Conservation (phyloP, 768 basidiomycete species). For the Leccinum rimulosum region DNA sequence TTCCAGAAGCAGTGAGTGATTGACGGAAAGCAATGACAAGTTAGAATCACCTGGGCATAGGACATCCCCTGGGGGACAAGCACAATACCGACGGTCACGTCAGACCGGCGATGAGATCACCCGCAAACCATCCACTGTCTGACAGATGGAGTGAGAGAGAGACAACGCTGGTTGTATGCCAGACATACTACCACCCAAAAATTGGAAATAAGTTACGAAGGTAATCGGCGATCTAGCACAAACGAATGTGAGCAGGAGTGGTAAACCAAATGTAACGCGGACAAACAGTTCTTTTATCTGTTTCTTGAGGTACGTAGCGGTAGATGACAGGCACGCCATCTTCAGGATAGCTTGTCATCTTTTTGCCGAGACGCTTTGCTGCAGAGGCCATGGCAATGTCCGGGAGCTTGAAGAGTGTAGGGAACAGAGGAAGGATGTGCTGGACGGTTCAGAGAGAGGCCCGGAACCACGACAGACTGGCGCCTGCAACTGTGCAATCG, state of each 20-base stretch:
- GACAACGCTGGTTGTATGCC: not conserved
- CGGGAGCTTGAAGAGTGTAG: not conserved
- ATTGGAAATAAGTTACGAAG: constrained; percentile 81
- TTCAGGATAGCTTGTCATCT: constrained; percentile 59
- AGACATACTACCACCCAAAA: constrained; percentile 73
- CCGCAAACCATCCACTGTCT: constrained; percentile 79
- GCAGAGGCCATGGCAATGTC: constrained; percentile 34
- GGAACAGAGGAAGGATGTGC: not conserved
- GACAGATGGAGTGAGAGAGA: not conserved
- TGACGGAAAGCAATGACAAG: not conserved
- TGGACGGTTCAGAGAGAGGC: not conserved
- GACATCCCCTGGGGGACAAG: constrained; percentile 94
- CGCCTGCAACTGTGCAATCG: not conserved
- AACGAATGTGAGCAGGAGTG: not conserved
- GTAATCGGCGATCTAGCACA: constrained; percentile 57
- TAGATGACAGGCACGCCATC: constrained; percentile 54
- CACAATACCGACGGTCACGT: constrained; percentile 88
- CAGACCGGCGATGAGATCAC: constrained; percentile 81
- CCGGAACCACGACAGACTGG: not conserved
- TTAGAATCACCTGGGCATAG: constrained; percentile 61
- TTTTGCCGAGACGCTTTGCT: constrained; percentile 53
- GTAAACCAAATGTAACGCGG: not conserved
- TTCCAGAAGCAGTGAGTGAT: not conserved
- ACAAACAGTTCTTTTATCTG: constrained; percentile 45
- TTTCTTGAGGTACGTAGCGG: constrained; percentile 48